Evolutionary conservation across 2,329 filamentous ascomycete genomes (phyloP), one percentile per base, ranked within the genome.

Genomic region (Parastagonospora avenae): DNA sequence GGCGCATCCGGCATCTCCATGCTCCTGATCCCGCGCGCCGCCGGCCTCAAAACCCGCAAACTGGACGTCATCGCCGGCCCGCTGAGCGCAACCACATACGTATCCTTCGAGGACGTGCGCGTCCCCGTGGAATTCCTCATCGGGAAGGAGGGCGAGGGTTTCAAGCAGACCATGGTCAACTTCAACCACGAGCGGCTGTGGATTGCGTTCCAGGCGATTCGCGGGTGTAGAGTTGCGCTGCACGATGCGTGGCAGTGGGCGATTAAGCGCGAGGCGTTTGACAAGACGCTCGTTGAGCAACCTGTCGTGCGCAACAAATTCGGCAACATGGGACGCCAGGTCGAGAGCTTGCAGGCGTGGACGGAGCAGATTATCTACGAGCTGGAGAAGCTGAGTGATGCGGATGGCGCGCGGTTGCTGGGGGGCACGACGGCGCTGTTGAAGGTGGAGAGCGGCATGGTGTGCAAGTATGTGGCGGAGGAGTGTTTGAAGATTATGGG

Each of bases 111-210:
- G 36, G 66, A 71, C 32, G 69, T 71, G 16, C 56, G 63, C 27
- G 68, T 72, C 0, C 67, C 69, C 0, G 63, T 55, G 0, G 59
- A 58, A 24, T 67, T 67, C 38, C 54, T 72, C 4, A 63, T 72
- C 27, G 68, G 68, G 0, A 33, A 48, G 12, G 67, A 71, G 43
- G 66, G 67, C 27, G 39, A 62, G 8, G 69, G 68, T 1, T 71
- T 72, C 57, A 56, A 54, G 41, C 59, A 67, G 39, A 71, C 67
- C 2, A 68, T 70, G 66, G 60, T 67, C 24, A 68, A 71, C 42
- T 71, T 71, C 57, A 72, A 71, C 49, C 66, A 72, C 42, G 69
- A 72, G 54, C 50, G 68, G 7, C 54, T 71, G 14, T 70, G 66
- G 64, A 64, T 70, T 31, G 64, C 63, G 4, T 68, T 69, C 50